phyloP scores from a whole-genome alignment of 345 rosid species.

The Kernera saxatilis region DNA sequence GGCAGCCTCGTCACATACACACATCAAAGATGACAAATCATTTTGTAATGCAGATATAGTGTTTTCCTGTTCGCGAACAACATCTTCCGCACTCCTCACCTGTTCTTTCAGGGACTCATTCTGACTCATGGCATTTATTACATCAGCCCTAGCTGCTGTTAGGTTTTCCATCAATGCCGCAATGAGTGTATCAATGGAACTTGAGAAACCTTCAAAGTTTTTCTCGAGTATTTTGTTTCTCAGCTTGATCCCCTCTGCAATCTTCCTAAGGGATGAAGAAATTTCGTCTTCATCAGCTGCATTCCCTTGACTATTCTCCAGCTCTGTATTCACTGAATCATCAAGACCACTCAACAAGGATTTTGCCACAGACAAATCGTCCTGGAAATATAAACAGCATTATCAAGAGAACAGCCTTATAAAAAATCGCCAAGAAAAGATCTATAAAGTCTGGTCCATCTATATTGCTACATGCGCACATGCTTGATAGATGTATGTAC shows the following conservation, averaged over 20 bases:
- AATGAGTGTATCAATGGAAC: slow-evolving; percentile 45
- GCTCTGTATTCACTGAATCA: slow-evolving; percentile 29
- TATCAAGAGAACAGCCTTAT: not conserved
- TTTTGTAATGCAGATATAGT: slow-evolving; percentile 41
- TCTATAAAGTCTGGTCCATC: not conserved
- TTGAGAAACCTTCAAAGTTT: slow-evolving; percentile 45
- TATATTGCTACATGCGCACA: not conserved
- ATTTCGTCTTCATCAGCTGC: slow-evolving; percentile 37
- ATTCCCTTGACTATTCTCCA: slow-evolving; percentile 32
- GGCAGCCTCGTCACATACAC: slow-evolving; percentile 58
- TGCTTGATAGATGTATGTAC: not conserved
- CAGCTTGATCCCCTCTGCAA: slow-evolving; percentile 45
- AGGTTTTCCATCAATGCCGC: slow-evolving; percentile 44
- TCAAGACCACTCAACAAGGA: slow-evolving; percentile 37
- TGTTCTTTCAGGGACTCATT: slow-evolving; percentile 53
- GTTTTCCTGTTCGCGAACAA: slow-evolving; percentile 47
- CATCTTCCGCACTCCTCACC: slow-evolving; percentile 39
- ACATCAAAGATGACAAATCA: slow-evolving; percentile 41
- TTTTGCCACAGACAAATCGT: slow-evolving; percentile 25
- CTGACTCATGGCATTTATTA: slow-evolving; percentile 28
- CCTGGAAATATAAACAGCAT: slow-evolving; percentile 38
- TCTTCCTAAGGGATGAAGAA: slow-evolving; percentile 45
- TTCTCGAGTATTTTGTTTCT: slow-evolving; percentile 43
- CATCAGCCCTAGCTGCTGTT: slow-evolving; percentile 38
- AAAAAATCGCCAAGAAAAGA: not conserved